Evolutionary conservation across 2,329 filamentous ascomycete species (phyloP), one percentile per base, ranked within the genome.

Genomic region (Dactylellina parvicollis): DNA sequence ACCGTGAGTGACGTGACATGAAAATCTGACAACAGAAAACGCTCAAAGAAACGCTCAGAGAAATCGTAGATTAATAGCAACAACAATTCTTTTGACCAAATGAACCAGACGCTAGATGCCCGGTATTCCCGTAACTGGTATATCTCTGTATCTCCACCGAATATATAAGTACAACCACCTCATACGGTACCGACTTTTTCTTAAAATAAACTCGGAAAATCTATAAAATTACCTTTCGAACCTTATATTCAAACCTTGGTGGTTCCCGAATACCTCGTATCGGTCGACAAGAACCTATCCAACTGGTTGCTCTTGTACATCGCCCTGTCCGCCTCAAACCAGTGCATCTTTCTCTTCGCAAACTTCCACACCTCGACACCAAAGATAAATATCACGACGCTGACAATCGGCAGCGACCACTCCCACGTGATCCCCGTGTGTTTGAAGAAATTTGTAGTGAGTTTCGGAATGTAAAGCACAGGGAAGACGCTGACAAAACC

Each of bases 341-440:
- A 73, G 12, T 65, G 46, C 34, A 61, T 18, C 60, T 65, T 40
- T 22, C 90, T 83, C 83, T 92, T 92, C 12, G 82, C 80, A 61
- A 85, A 89, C 81, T 92, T 92, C 88, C 89, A 92, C 0, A 77
- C 76, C 81, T 92, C 90, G 1, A 91, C 83, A 7, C 90, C 84
- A 0, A 80, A 80, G 52, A 91, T 82, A 80, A 91, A 92, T 7
- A 86, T 79, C 1, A 85, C 79, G 0, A 88, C 83, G 32, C 83
- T 85, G 16, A 86, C 83, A 47, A 85, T 82, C 0, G 92, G 89
- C 1, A 92, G 83, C 1, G 85, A 88, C 90, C 89, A 92, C 78
- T 92, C 89, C 88, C 89, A 91, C 1, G 82, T 84, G 64, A 92
- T 88, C 0, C 85, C 86, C 44, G 83, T 83, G 78, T 92, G 89